Conservation (phyloP, 1,139 yeast species). For the Ogataea hybrid region DNA sequence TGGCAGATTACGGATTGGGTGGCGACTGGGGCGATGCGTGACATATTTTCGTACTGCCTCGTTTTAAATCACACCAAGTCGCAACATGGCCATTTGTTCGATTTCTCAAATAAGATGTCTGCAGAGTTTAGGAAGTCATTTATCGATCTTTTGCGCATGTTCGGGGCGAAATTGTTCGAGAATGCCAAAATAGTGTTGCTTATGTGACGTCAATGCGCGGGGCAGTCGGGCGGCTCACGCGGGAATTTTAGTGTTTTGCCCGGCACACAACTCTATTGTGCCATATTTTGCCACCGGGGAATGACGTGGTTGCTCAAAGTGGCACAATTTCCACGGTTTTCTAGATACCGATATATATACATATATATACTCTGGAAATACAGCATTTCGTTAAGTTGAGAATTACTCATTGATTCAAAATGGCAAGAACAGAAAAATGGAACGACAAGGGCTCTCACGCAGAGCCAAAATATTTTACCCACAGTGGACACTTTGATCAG, state of each 20-base stretch:
- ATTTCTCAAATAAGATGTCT: slow-evolving; percentile 16
- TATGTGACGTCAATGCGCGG: slow-evolving; percentile 8
- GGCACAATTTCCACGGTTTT: slow-evolving; percentile 7
- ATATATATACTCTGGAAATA: neutral
- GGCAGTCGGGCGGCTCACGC: slow-evolving; percentile 8
- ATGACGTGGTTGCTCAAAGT: slow-evolving; percentile 5
- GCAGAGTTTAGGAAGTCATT: slow-evolving; percentile 32
- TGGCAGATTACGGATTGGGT: slow-evolving; percentile 39
- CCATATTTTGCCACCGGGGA: neutral
- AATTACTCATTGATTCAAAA: slow-evolving; percentile 26
- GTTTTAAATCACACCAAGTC: slow-evolving; percentile 2
- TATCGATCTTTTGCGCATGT: slow-evolving; percentile 41
- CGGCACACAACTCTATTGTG: slow-evolving; percentile 2
- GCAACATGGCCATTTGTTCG: slow-evolving; percentile 3
- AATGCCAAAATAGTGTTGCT: slow-evolving; percentile 5
- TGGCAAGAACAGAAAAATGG: slow-evolving; percentile 90
- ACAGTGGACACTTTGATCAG: slow-evolving; percentile 61
- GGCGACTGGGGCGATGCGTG: slow-evolving; percentile 10
- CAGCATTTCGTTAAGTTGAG: neutral
- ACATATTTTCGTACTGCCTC: slow-evolving; percentile 7
- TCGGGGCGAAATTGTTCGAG: slow-evolving; percentile 36
- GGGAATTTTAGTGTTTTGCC: slow-evolving; percentile 5
- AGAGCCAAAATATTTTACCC: slow-evolving; percentile 63
- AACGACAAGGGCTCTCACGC: slow-evolving; percentile 42
- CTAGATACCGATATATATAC: neutral